These are phyloP conservation scores for Albophoma yamanashiensis DNA, from an alignment of 2,329 filamentous ascomycete genomes.

Conservation along the genomic window DNA sequence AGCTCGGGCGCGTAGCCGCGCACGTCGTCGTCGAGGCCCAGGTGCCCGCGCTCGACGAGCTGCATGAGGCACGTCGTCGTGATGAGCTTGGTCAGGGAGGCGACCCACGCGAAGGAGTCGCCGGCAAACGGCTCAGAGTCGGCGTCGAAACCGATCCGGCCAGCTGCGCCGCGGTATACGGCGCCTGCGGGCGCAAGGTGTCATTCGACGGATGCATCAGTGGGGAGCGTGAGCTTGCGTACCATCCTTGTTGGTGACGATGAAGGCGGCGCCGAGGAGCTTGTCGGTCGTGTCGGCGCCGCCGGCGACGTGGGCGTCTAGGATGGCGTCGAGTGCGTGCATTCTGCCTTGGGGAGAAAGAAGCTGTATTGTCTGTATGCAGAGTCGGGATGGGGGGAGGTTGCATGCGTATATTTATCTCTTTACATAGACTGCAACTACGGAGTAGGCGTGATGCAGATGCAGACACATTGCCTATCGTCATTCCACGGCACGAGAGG, in stretches of 20 bases:
- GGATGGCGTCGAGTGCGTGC: slow-evolving; percentile 17
- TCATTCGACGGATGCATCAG: neutral
- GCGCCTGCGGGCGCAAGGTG: slow-evolving; percentile 11
- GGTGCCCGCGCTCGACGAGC: slow-evolving; percentile 22
- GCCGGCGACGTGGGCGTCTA: slow-evolving; percentile 16
- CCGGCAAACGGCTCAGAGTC: slow-evolving; percentile 18
- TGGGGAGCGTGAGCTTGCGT: neutral
- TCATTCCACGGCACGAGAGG: neutral
- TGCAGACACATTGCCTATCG: neutral
- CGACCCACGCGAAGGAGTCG: slow-evolving; percentile 24
- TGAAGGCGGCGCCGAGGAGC: slow-evolving; percentile 25
- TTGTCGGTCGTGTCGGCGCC: slow-evolving; percentile 18
- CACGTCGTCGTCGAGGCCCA: slow-evolving; percentile 26
- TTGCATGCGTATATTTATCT: neutral
- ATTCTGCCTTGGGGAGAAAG: slow-evolving; percentile 6
- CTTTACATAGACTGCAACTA: neutral
- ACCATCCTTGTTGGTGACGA: slow-evolving; percentile 22
- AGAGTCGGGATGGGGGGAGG: neutral
- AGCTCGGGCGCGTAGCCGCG: slow-evolving; percentile 23
- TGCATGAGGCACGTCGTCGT: slow-evolving; percentile 27
- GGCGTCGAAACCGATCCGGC: slow-evolving; percentile 19
- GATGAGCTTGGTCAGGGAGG: slow-evolving; percentile 33
- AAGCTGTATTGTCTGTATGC: no score
- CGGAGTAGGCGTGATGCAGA: neutral
- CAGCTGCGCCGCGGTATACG: slow-evolving; percentile 24